These are phyloP conservation scores for Diaporthe citriasiana DNA, from an alignment of 2,329 filamentous ascomycete species.

Conservation along the genomic window DNA sequence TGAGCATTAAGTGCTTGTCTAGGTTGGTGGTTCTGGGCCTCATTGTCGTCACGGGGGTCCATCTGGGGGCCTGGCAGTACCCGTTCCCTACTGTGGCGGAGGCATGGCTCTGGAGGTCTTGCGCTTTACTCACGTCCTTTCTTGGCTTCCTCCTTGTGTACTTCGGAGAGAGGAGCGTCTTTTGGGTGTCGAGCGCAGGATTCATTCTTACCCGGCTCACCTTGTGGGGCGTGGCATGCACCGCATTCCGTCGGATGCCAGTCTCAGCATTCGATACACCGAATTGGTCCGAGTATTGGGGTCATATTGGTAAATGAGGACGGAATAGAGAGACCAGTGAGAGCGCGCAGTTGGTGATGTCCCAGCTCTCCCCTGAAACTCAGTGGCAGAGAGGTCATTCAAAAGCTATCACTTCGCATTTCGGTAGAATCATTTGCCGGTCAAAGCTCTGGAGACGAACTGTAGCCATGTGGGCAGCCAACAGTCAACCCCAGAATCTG, in stretches of 20 bases:
- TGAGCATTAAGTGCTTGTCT: not conserved
- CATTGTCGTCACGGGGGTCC: not conserved
- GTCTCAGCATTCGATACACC: not conserved
- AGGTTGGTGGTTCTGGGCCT: not conserved
- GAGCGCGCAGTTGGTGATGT: too few relatives aligned
- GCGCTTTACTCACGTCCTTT: not conserved
- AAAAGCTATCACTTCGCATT: not conserved
- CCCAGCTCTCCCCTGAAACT: too few relatives aligned
- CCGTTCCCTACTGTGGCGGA: not conserved
- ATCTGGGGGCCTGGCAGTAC: not conserved
- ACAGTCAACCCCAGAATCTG: not conserved
- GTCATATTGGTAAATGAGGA: not conserved
- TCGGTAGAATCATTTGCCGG: conserved; percentile 1
- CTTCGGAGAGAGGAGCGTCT: not conserved
- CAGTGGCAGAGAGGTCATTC: too few relatives aligned
- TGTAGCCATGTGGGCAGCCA: not conserved
- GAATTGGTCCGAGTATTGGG: not conserved
- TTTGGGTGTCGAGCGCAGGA: not conserved
- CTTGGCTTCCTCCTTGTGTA: not conserved
- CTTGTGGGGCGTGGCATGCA: not conserved
- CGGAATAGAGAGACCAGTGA: not conserved
- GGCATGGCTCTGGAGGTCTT: conserved; percentile 2
- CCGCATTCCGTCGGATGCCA: conserved; percentile 3
- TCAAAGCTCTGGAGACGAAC: not conserved
- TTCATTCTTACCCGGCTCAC: not conserved